Base-by-base conservation (phyloP, 2,329 filamentous ascomycete species). In the Rutstroemia sp. region DNA sequence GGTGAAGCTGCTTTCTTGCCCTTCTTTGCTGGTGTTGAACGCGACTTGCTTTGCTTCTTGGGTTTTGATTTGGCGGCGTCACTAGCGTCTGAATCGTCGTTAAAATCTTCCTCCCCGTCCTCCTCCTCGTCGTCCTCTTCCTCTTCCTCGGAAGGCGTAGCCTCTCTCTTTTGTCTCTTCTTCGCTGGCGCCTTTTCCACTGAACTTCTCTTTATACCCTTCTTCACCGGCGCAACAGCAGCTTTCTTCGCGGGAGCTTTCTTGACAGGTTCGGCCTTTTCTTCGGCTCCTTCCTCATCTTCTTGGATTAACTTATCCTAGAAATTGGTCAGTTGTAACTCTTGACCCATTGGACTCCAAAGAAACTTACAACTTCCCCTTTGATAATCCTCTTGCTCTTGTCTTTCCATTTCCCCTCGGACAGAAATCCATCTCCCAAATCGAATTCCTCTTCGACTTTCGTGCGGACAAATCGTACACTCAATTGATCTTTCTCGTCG, bases 321-420 rank as follows among this genome's bases (percentile, higher is more conserved):
- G 25, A 37, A 12, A 12, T 23, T 16, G 3, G 27, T 56, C 34
- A 56, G 19, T 19, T 30, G 19, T 10, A 16, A 45, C 16, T 37
- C 16, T 19, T 16, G 27, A 6, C 12, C 44, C 23, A 23, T 47
- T 2, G n/a, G 41, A 16, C 21, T 21, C 23, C 16, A 48, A 8
- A 52, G 8, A 38, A 14, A 59, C 79, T 60, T 73, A 85, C 82
- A n/a, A 79, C 75, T 49, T 74, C 71, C 18, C 71, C 70, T 52
- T 78, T 78, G 60, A 86, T 82, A n/a, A 84, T 63, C 1, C 69
- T 66, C 64, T 85, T 85, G 67, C 81, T 85, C 61, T 73, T 77
- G 4, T 71, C 67, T 66, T 85, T 85, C 83, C 83, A 86, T 16
- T 76, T 69, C 0, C 61, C 69, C 2, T 66, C 61, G 14, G 71